A percentile compares a stretch with the other conserved stretches of the same genome.
Conservation (phyloP, 2,329 filamentous ascomycete species). For the Botrytis sinoallii region DNA sequence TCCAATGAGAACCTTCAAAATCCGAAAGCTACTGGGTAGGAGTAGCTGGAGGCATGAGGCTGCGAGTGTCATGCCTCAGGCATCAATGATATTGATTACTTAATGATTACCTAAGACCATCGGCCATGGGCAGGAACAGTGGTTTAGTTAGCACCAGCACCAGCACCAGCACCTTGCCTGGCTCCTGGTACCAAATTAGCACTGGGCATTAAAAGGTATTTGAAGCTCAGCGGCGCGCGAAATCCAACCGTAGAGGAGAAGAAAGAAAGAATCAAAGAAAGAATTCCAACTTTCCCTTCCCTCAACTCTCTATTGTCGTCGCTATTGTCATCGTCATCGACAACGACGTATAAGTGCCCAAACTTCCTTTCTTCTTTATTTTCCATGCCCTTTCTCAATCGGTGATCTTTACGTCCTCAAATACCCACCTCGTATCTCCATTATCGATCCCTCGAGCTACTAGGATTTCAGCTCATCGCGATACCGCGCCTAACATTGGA, state of each 20-base stretch:
- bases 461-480: not conserved
- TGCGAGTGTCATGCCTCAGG: not conserved
- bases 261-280: slow-evolving; percentile 5
- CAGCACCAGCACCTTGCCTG: too few species aligned
- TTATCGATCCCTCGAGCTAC: not conserved
- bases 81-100: not conserved
- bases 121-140: not conserved
- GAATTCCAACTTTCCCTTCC: not conserved
- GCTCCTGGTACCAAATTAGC: not conserved
- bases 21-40: not conserved
- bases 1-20: not conserved
- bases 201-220: not conserved
- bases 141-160: not conserved
- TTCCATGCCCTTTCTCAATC: not conserved
- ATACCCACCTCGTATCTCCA: not conserved
- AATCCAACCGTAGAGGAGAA: not conserved
- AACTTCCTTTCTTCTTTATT: not conserved
- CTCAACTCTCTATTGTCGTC: not conserved
- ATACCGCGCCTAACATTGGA: not conserved
- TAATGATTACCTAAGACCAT: not conserved
- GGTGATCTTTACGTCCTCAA: not conserved
- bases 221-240: not conserved
- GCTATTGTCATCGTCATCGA: not conserved
- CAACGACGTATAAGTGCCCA: not conserved
- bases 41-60: too few species aligned